Conservation (phyloP, 148 eudicot genomes). For the Polygonum maritimum region DNA sequence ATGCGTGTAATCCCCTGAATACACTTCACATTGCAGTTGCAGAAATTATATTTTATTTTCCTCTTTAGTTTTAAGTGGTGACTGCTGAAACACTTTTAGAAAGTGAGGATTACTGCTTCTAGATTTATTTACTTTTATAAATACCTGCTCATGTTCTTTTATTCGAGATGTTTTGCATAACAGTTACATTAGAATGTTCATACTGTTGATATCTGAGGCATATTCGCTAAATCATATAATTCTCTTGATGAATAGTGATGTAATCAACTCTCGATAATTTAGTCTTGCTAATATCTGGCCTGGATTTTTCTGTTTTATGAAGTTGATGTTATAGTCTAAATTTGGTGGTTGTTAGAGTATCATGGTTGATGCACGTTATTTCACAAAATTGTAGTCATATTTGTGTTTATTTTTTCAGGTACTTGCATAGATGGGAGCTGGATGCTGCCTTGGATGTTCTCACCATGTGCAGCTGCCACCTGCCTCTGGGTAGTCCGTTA, state of each 20-base stretch:
- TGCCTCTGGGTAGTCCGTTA: conserved; percentile 51
- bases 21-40: background rate
- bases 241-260: background rate
- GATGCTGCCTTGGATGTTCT: conserved; percentile 96
- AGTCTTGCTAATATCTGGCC: background rate
- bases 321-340: too few species aligned
- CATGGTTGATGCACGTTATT: background rate
- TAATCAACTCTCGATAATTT: background rate
- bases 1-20: background rate
- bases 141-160: background rate
- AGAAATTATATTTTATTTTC: background rate
- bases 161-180: background rate
- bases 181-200: background rate
- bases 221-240: background rate
- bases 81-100: background rate
- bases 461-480: conserved; percentile 97
- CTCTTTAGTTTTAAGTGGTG: background rate
- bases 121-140: background rate
- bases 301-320: too few species aligned
- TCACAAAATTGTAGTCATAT: background rate
- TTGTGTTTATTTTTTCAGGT: conserved; percentile 33
- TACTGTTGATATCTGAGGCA: background rate
- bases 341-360: background rate
- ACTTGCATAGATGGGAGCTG: conserved; percentile 85
- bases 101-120: background rate